Evolutionary conservation across 1,284 basidiomycete species (phyloP).

Genomic region (Flammula alnicola): DNA sequence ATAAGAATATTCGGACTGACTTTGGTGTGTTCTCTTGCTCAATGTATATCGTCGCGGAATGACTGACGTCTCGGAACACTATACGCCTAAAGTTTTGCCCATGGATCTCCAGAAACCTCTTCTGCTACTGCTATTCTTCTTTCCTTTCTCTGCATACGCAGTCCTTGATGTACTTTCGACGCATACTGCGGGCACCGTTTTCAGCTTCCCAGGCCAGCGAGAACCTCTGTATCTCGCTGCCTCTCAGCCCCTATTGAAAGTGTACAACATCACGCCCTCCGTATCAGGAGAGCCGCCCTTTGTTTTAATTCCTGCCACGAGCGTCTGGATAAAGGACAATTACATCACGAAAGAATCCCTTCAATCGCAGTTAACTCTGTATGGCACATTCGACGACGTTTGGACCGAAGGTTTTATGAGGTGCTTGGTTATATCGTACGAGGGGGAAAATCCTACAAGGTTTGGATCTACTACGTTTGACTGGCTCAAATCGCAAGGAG

Average conservation of each 20-base stretch:
- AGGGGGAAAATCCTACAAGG: conserved; percentile 24
- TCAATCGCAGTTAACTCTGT: conserved; percentile 26
- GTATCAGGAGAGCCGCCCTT: too few species aligned
- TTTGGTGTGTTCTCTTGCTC: too few species aligned
- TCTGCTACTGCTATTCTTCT: conserved; percentile 1
- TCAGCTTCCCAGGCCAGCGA: conserved; percentile 19
- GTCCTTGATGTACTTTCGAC: conserved; percentile 22
- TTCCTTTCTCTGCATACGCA: conserved; percentile 15
- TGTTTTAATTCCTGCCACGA: conserved; percentile 26
- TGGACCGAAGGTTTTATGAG: conserved; percentile 34
- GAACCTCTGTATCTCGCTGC: conserved; percentile 11
- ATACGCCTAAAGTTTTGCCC: background rate
- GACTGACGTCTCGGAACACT: too few species aligned
- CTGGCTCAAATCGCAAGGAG: conserved; percentile 29
- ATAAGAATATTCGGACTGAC: too few species aligned
- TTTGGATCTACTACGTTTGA: conserved; percentile 28
- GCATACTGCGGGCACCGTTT: conserved; percentile 25
- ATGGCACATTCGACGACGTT: conserved; percentile 35
- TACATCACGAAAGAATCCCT: conserved; percentile 31
- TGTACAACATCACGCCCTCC: too few species aligned
- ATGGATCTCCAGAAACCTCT: too few species aligned
- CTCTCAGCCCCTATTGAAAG: background rate
- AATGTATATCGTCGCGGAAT: too few species aligned
- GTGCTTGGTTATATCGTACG: conserved; percentile 31
- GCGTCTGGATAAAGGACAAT: conserved; percentile 27